Conservation (phyloP, 257 asterid species). For the Capsicum rhomboideum region DNA sequence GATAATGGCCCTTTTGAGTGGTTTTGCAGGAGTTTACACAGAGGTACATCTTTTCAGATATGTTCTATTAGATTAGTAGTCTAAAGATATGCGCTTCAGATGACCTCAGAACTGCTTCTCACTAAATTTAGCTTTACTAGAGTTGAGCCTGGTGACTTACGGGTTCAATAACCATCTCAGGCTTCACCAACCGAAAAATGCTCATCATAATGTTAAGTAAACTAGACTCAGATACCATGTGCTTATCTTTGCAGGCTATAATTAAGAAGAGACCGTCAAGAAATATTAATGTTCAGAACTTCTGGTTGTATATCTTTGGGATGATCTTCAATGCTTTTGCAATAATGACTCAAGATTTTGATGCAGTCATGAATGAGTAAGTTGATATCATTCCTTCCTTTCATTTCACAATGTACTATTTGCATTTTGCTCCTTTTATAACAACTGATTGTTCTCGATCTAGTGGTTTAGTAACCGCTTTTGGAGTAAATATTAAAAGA, state of each 20-base stretch:
- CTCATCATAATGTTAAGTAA: background rate
- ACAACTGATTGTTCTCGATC: background rate
- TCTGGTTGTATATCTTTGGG: conserved; percentile 98
- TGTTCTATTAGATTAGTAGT: conserved; percentile 1
- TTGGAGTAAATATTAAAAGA: background rate
- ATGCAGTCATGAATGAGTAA: conserved; percentile 85
- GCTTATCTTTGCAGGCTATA: conserved; percentile 60
- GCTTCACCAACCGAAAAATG: background rate
- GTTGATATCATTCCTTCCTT: background rate
- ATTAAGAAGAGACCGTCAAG: conserved; percentile 91
- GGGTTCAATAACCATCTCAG: background rate
- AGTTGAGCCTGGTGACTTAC: background rate
- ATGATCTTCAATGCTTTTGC: conserved; percentile 92
- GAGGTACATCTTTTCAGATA: conserved; percentile 52
- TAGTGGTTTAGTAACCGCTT: background rate
- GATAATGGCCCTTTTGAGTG: conserved; percentile 99
- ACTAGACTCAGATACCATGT: background rate
- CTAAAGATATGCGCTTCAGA: background rate
- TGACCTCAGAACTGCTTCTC: background rate
- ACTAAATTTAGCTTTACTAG: background rate
- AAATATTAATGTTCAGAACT: conserved; percentile 96
- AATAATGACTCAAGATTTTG: conserved; percentile 83
- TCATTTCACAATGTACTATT: background rate
- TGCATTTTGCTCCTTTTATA: background rate
- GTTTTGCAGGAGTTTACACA: conserved; percentile 99